Evolutionary conservation across 139 green algal genomes (phyloP), one percentile per base, ranked within the genome.

Genomic region (Chlamydomonas eustigma): DNA sequence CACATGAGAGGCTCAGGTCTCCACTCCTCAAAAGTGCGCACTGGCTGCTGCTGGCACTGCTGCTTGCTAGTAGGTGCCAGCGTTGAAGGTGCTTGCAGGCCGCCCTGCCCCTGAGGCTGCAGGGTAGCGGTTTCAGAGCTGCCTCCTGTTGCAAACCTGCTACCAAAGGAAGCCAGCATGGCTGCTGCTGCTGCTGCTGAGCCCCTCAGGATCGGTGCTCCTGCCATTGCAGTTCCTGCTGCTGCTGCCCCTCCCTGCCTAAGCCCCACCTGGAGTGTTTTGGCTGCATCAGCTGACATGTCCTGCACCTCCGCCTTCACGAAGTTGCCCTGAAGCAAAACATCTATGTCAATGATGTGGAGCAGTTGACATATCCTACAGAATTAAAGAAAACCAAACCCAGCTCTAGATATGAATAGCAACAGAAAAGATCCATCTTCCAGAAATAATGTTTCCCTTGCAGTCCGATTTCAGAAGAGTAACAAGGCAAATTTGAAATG

Each of bases 1-100:
- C 94, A 99, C 73, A 99, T 87, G 77, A 99, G 83, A 3, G 92
- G 84, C 50, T 78, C 83, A 5, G 95, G 95, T 37, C 89, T 70
- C 95, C 95, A 99, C 33, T 97, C 91, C 64, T 93, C 85, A 38
- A 79, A 76, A 0, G 64, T 83, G 4, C 87, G 80, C 0, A 78
- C 76, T 68, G 76, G 75, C 72, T 28, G 52, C 51, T 72, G 70
- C 37, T 64, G 28, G 73, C 39, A 66, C 39, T 50, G 36, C 70
- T 25, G 31, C 39, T 69, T 18, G 66, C 39, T 63, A 28, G 74
- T 58, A 50, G 34, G 31, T 18, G 50, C 72, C 18, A 24, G 12
- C 6, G 30, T 37, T 34, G 67, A 63, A 51, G 64, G 64, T 39
- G 58, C 71, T 70, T 35, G 50, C 51, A 35, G 32, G 30, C 25